phyloP scores from a whole-genome alignment of 768 basidiomycete genomes.

The Baorangia bicolor region DNA sequence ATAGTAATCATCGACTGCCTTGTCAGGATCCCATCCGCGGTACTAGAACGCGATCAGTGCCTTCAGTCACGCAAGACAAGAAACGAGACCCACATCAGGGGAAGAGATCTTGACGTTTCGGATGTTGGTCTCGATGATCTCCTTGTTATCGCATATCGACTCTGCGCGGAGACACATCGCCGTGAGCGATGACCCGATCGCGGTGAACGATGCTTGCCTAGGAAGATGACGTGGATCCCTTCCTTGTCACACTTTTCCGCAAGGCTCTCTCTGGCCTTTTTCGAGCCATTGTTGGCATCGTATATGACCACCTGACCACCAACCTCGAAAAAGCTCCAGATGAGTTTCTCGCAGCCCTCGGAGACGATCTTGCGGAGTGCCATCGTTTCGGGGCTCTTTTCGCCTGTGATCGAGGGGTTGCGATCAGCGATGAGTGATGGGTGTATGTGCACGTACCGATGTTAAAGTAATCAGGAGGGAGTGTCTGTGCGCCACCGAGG shows the following conservation, averaged over 20 bases:
- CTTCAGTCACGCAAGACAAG: not conserved
- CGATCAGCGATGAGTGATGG: not conserved
- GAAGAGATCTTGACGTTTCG: constrained; percentile 97
- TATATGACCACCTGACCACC: constrained; percentile 98
- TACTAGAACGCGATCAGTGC: constrained; percentile 56
- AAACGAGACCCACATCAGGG: constrained; percentile 71
- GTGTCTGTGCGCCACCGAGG: constrained; percentile 80
- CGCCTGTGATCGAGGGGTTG: constrained; percentile 44
- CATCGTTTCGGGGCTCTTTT: constrained; percentile 79
- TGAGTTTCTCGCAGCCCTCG: constrained; percentile 82
- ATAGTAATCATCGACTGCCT: constrained; percentile 91
- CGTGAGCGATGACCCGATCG: constrained; percentile 2
- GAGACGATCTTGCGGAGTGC: constrained; percentile 71
- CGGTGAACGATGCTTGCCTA: constrained; percentile 55
- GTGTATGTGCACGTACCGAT: constrained; percentile 47
- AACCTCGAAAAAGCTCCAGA: constrained; percentile 81
- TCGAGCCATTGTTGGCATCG: constrained; percentile 93
- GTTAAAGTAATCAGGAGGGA: constrained; percentile 92
- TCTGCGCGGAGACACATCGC: constrained; percentile 46
- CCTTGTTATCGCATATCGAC: constrained; percentile 85
- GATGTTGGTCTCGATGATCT: constrained; percentile 93
- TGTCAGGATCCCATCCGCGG: constrained; percentile 87
- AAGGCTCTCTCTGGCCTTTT: constrained; percentile 61
- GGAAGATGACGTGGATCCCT: constrained; percentile 90
- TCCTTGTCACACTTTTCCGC: constrained; percentile 82